Base-by-base conservation (phyloP, 768 basidiomycete species). In the Calocera cornea region DNA sequence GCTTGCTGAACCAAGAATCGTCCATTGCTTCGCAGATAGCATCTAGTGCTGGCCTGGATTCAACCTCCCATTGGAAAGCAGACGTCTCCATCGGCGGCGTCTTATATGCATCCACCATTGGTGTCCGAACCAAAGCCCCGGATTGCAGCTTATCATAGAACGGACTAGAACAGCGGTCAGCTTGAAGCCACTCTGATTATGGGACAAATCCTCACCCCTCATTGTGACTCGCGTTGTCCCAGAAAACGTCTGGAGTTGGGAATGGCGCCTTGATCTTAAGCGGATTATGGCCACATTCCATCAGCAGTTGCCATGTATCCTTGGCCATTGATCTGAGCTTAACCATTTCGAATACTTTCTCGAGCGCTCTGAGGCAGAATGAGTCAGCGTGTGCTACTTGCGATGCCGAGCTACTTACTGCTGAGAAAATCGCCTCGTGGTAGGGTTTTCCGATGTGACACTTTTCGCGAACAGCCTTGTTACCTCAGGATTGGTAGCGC, bases 71-170 rank as follows among this genome's bases (percentile, higher is more conserved):
- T 33, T 71, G 68, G 31, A 84, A 73, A 0, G 78, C 71, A 16
- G 77, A 74, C 14, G 76, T 69, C n/a, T 78, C 76, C 3, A 78
- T 78, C 5, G 74, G 71, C 1, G 80, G 75, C 31, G 78, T 73
- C 34, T 69, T 73, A 72, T 90, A 92, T 17, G 80, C 87, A 71
- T 86, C 86, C 64, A 91, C 78, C 38, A 78, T 80, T 69, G 82
- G 74, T 27, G 82, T 76, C 91, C 92, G 94, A 1, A 84, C 77
- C 65, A 94, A 75, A 79, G 92, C 94, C 1, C 92, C 93, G 7
- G 87, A 89, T 38, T 80, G 77, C 24, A 89, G 77, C 73, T 90
- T 87, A 77, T 95, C 92, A 22, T 89, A 78, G 74, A 87, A 90
- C 34, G 74, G 70, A 12, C 69, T 72, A 24, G 75, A 68, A 67